These are phyloP conservation scores for Coccinonectria pachysandricola DNA, from an alignment of 2,329 filamentous ascomycete genomes.

Conservation along the genomic window DNA sequence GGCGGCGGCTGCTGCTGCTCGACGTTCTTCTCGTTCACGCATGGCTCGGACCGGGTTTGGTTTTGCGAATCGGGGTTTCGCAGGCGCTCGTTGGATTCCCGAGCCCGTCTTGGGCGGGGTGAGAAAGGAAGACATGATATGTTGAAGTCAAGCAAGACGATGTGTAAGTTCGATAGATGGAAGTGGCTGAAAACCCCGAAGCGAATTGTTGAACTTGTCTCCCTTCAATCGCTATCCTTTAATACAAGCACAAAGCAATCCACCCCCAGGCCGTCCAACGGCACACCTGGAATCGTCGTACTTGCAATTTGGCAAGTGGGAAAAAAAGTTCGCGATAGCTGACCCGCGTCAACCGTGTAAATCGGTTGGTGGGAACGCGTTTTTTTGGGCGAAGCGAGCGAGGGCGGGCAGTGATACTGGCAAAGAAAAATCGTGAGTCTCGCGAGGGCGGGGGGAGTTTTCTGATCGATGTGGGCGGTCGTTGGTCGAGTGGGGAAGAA, in stretches of 20 bases:
- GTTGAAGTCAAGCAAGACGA: too few relatives aligned
- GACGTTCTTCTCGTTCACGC: slow-evolving; percentile 39
- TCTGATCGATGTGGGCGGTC: slow-evolving; percentile 3
- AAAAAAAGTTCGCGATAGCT: background rate
- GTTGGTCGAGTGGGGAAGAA: slow-evolving; percentile 24
- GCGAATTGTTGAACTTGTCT: slow-evolving; percentile 1
- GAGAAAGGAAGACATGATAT: slow-evolving; percentile 40
- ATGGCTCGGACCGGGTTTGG: slow-evolving; percentile 41
- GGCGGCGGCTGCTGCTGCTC: slow-evolving; percentile 24
- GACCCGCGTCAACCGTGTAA: slow-evolving; percentile 2
- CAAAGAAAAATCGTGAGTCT: slow-evolving; percentile 14
- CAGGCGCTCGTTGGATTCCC: slow-evolving; percentile 14
- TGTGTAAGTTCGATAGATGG: background rate
- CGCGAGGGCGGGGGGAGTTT: slow-evolving; percentile 13
- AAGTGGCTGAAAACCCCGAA: slow-evolving; percentile 1
- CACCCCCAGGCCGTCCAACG: slow-evolving; percentile 10
- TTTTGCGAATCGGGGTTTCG: slow-evolving; percentile 32
- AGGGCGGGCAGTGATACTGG: slow-evolving; percentile 10
- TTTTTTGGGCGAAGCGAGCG: background rate
- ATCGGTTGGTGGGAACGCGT: slow-evolving; percentile 7
- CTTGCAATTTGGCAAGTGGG: too few relatives aligned
- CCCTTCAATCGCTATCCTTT: background rate
- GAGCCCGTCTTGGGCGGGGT: slow-evolving; percentile 29
- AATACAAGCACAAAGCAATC: slow-evolving; percentile 3
- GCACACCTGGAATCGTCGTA: slow-evolving; percentile 2